Evolutionary conservation across 257 asterid species (phyloP).

Genomic region (Penstemon davidsonii): DNA sequence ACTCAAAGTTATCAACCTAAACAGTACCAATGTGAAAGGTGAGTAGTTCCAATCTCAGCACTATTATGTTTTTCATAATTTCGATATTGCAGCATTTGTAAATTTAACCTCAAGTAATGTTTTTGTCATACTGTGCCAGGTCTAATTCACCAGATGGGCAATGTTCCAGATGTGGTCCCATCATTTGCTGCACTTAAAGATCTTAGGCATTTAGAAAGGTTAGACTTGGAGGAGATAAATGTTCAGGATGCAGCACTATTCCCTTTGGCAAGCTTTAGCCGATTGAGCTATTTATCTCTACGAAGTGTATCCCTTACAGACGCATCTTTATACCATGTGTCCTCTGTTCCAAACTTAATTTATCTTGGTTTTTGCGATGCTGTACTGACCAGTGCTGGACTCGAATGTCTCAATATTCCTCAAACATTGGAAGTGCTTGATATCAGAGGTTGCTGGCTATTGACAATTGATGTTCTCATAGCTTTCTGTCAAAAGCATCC

Average conservation of each 20-base stretch:
- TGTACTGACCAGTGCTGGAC: constrained; percentile 62
- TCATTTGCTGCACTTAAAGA: constrained; percentile 53
- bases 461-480: constrained; percentile 52
- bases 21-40: constrained; percentile 76
- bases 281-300: constrained; percentile 57
- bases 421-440: constrained; percentile 60
- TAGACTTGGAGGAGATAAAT: constrained; percentile 62
- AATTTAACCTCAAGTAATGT: background rate
- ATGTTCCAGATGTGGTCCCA: constrained; percentile 36
- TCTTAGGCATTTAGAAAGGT: constrained; percentile 59
- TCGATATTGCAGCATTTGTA: constrained; percentile 17
- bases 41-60: constrained; percentile 12
- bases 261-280: constrained; percentile 50
- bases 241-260: constrained; percentile 52
- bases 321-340: constrained; percentile 45
- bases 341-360: constrained; percentile 45
- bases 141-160: constrained; percentile 32
- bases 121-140: constrained; percentile 42
- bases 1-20: constrained; percentile 59
- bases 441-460: constrained; percentile 89
- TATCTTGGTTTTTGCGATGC: constrained; percentile 62
- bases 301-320: constrained; percentile 62
- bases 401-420: constrained; percentile 56
- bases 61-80: constrained; percentile 2
- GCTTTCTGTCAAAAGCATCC: constrained; percentile 57